Evolutionary conservation across 2,329 filamentous ascomycete species (phyloP), one percentile per base, ranked within the genome.

Genomic region (Xylariaceae sp.): DNA sequence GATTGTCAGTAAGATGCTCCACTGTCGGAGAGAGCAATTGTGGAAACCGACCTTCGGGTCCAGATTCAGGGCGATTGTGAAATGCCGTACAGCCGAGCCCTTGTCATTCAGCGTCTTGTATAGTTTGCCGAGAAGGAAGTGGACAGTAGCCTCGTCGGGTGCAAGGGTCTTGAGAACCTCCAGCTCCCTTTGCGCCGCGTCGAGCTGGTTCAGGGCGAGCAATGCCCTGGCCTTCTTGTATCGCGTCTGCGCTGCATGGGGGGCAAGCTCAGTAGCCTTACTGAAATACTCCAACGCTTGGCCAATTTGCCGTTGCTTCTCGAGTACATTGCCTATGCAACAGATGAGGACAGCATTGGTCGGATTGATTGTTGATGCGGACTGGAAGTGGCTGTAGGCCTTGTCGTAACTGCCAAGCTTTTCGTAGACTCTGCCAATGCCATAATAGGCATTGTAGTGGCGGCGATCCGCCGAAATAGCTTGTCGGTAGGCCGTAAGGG

Each of bases 401-500:
- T 94, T 89, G 54, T 95, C 89, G 60, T 89, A 91, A 66, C 90
- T 91, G 63, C 90, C 91, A 61, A 95, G 81, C 64, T 91, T 92
- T 68, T 95, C 89, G 62, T 92, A 94, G 1, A 96, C 90, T 52
- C 81, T 77, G 30, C 83, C 84, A 49, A 87, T 83, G 58, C 94
- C 94, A 66, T 97, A 99, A 81, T 95, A 97, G n/a, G 92, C 94
- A 65, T 96, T 96, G 74, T 97, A 99, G 66, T 96, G 92, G 17
- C 92, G 84, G 48, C 81, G 83, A 63, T 99, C 91, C 1, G 89
- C 90, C 40, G 85, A 82, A 58, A 99, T 88, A 1, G 90, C 91
- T 46, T 86, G 82, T 32, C 95, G 83, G 68, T 96, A 99, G 2
- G 90, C 86, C 36, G 85, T 83, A 40, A 96, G 80, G 0, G 94